These are phyloP conservation scores for Fusarium sp. DNA, from an alignment of 2,329 filamentous ascomycete genomes.

Conservation along the genomic window DNA sequence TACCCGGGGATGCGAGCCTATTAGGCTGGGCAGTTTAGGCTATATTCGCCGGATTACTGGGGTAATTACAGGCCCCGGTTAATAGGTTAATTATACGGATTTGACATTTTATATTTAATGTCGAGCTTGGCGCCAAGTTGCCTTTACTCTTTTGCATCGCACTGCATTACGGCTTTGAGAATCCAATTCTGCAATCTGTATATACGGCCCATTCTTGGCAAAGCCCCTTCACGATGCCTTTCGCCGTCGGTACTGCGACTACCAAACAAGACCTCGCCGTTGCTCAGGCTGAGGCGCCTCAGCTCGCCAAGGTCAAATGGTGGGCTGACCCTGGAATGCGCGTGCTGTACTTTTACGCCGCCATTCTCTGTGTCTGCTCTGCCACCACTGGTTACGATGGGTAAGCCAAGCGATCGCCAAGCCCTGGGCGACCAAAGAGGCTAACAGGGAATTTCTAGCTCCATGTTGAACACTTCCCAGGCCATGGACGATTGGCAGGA, in stretches of 20 bases:
- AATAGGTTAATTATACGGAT: constrained; percentile 9
- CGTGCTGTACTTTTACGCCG: constrained; percentile 61
- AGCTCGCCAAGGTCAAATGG: constrained; percentile 68
- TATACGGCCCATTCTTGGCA: neutral
- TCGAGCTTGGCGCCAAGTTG: constrained; percentile 13
- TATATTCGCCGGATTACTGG: constrained; percentile 1
- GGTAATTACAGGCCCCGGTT: constrained; percentile 7
- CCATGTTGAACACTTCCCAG: constrained; percentile 69
- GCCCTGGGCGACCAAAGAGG: too few relatives aligned
- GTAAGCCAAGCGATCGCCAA: constrained; percentile 11
- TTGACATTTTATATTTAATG: constrained; percentile 2
- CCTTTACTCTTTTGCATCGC: neutral
- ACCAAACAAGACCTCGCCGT: constrained; percentile 47
- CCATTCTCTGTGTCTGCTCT: constrained; percentile 66
- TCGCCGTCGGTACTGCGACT: constrained; percentile 16
- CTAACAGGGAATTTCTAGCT: neutral
- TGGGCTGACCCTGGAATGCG: constrained; percentile 66
- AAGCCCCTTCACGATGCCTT: constrained; percentile 15
- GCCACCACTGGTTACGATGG: constrained; percentile 73
- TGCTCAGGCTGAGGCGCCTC: constrained; percentile 59
- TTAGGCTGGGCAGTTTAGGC: constrained; percentile 12
- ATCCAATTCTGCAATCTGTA: neutral
- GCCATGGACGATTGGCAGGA: constrained; percentile 65
- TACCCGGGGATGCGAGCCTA: neutral
- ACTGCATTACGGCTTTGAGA: neutral